Percentiles rank a stretch among this genome's conserved stretches.
Evolutionary conservation across 129 eudicot genomes (phyloP).

Genomic region (carrot (Daucus carota)): DH1_v3.0 NC_030387.2:3763001-3763500

Average conservation of each 20-base stretch:
- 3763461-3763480: slow-evolving; percentile 24
- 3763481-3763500: slow-evolving; percentile 31
- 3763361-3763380: not conserved
- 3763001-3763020: not conserved
- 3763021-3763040: not conserved
- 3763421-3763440: slow-evolving; percentile 47
- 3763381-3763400: slow-evolving; percentile 5
- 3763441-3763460: slow-evolving; percentile 50
- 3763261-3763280: not conserved
- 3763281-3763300: not conserved
- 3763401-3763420: slow-evolving; percentile 15
- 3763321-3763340: not conserved
- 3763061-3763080: not conserved
- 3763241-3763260: not conserved
- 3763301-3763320: not conserved
- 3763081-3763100: not conserved
- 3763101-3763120: not conserved
- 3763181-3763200: not conserved
- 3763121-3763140: not conserved
- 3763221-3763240: not conserved
- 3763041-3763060: not conserved
- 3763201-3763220: not conserved
- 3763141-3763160: not conserved
- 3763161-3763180: not conserved
- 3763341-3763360: not conserved